phyloP scores from a whole-genome alignment of 129 eudicot species.

The Chrysanthemum makinoi region DNA sequence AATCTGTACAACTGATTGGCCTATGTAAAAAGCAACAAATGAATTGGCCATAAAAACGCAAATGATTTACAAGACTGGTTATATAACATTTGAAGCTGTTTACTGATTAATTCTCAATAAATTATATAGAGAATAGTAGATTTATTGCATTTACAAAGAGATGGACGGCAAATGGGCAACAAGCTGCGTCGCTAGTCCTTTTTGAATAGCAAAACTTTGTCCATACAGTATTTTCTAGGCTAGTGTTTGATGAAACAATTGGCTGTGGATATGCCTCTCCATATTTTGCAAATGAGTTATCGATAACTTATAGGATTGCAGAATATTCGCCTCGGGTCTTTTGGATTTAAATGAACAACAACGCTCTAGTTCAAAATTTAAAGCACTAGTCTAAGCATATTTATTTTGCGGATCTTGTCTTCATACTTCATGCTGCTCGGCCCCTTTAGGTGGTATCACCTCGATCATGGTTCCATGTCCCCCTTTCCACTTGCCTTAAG shows the following conservation, averaged over 20 bases:
- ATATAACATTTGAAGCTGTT: too few relatives aligned
- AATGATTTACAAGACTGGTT: neutral
- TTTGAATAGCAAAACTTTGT: too few relatives aligned
- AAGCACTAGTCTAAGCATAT: neutral
- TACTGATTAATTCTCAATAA: too few relatives aligned
- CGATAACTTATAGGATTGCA: neutral
- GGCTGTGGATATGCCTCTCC: neutral
- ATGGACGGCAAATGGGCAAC: too few relatives aligned
- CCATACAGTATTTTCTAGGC: too few relatives aligned
- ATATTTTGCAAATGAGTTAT: neutral
- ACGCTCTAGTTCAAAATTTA: too few relatives aligned
- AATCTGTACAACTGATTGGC: slow-evolving; percentile 9
- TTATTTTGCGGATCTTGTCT: neutral
- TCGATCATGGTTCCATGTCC: neutral
- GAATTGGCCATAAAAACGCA: neutral
- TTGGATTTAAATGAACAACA: too few relatives aligned
- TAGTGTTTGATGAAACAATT: neutral
- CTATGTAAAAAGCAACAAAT: neutral
- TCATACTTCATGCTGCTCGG: neutral
- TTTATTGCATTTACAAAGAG: too few relatives aligned
- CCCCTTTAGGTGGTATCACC: neutral
- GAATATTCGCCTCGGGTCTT: too few relatives aligned
- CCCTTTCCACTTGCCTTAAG: slow-evolving; percentile 2
- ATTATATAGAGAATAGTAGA: too few relatives aligned
- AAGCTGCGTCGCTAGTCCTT: too few relatives aligned